Evolutionary conservation across 164 flowering plant species (phyloP), one percentile per base, ranked within the genome.

Genomic region (Euptelea pleiosperma): DNA sequence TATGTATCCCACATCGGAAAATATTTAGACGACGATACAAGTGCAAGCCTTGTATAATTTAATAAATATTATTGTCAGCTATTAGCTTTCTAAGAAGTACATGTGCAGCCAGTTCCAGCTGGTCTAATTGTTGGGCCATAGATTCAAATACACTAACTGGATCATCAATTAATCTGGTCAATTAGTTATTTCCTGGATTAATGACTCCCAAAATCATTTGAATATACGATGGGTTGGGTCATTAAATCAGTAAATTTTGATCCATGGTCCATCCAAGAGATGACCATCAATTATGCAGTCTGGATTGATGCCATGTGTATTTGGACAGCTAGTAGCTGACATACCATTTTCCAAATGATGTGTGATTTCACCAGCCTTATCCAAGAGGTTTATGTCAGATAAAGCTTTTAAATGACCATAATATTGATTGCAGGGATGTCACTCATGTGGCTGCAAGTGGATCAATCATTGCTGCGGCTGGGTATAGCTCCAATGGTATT

Each of bases 381-480:
- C 40, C 51, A 26, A 34, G 53, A 21, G 26, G 22, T 46, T 45
- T 10, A 22, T 4, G 7, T 34, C 37, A 52, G 47, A 9, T 26
- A 3, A 29, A 16, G 1, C 16, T 22, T 37, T 36, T 60, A 37
- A 48, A 39, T 19, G 57, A 5, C 11, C 11, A 21, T 10, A 4
- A 22, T 21, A 6, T 43, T 74, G 40, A 55, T 67, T 70, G 67
- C 82, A 94, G 99, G 80, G 99, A 94, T 76, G 80, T 87, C 41
- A 67, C 81, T 41, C 91, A 88, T 62, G 77, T 88, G 58, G 75
- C 87, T 61, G 78, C 89, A 14, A 89, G 97, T 72, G 99, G 99
- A 58, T 91, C 99, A 44, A 75, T 94, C 46, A 74, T 91, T 65
- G 97, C 93, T 75, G 93, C 84, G 1, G 82, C 93, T 64, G 99